A percentile compares a stretch with the other conserved stretches of the same genome.
Evolutionary conservation across 495 filamentous ascomycete species (phyloP).

Genomic region (Alectoria sarmentosa): DNA sequence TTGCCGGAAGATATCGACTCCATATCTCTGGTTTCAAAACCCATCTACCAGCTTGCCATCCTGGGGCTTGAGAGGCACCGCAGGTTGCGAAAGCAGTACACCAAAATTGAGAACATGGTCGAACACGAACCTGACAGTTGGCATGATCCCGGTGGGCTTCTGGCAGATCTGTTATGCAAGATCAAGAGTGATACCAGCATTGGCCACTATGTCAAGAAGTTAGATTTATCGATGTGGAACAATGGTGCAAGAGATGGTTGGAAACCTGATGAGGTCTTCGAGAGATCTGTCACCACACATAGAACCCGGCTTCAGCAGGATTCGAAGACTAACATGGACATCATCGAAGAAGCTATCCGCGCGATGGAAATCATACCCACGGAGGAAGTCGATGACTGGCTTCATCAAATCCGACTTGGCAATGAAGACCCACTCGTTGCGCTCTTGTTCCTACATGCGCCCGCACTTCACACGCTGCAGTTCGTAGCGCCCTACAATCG

Average conservation of each 20-base stretch:
- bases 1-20: neutral
- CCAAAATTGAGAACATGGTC: neutral
- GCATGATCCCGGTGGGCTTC: neutral
- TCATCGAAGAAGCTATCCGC: slow-evolving; percentile 2
- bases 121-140: neutral
- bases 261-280: neutral
- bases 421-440: neutral
- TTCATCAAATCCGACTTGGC: neutral
- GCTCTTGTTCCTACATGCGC: neutral
- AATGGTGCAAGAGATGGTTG: neutral
- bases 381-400: neutral
- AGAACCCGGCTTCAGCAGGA: neutral
- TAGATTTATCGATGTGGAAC: neutral
- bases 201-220: neutral
- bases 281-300: neutral
- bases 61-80: neutral
- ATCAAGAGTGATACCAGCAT: neutral
- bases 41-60: neutral
- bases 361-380: neutral
- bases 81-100: neutral
- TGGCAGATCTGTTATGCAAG: neutral
- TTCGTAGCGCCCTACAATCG: neutral
- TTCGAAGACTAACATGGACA: neutral
- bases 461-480: neutral
- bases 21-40: neutral